Evolutionary conservation across 1,284 basidiomycete species (phyloP), one percentile per base, ranked within the genome.

Genomic region (Ganoderma leucocontextum): DNA sequence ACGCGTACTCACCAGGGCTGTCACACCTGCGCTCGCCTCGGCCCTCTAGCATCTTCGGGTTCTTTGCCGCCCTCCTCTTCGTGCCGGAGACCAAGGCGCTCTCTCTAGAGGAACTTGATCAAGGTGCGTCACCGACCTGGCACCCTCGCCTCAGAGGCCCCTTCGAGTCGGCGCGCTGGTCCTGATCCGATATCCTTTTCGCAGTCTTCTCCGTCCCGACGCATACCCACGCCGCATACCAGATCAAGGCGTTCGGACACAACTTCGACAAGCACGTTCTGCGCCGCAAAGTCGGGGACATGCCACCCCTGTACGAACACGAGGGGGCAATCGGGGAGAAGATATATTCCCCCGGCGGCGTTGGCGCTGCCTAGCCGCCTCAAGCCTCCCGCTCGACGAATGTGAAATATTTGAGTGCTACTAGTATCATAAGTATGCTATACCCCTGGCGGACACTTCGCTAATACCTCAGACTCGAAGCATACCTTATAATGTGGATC

Each of bases 61-160:
- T 84, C 75, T 58, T 88, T 39, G 81, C 85, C 17, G 81, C 88
- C 59, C 80, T 89, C n/a, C 76, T 88, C n/a, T 89, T 91, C 69
- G 83, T 92, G 7, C 91, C 91, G 22, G 92, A 95, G 82, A 95
- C 93, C 25, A 94, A 93, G 80, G 85, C 87, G 0, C 84, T 89
- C 65, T 90, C 91, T 0, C 84, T 95, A 12, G 93, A 95, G 75
- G 87, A 89, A 74, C 78, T 89, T 29, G 87, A 89, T 70, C 79
- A 65, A 77, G 60, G 60, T 62, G 4, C 60, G 42, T 44, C 15
- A 12, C 12, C 22, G 9, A 22, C 25, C n/a, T n/a, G n/a, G n/a
- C 22, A 42, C 22, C 9, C 10, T 29, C 29, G 29, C 39, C 1
- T 4, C 13, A 7, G 25, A 9, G 41, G 10, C 22, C 13, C n/a